Percentiles rank a stretch among this genome's conserved stretches.
Evolutionary conservation across 2,329 filamentous ascomycete genomes (phyloP).

Genomic region (Alternaria solani): DNA sequence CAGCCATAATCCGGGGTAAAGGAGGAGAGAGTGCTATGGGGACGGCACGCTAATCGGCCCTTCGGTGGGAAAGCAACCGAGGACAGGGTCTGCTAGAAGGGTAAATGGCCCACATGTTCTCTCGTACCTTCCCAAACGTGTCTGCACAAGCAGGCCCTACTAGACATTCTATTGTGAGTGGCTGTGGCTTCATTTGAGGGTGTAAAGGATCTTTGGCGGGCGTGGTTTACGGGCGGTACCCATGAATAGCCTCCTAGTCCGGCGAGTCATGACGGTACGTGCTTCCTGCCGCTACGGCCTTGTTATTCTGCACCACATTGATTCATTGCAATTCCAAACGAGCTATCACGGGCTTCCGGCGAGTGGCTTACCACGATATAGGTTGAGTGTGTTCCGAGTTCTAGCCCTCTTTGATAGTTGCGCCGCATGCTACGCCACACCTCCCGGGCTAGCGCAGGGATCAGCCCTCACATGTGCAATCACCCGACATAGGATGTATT

Average conservation of each 20-base stretch:
- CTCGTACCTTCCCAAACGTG: neutral
- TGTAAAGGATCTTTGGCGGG: neutral
- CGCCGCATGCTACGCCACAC: neutral
- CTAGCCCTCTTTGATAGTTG: neutral
- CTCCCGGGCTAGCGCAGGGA: neutral
- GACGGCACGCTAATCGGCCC: constrained; percentile 16
- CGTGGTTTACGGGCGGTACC: neutral
- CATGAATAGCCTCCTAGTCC: neutral
- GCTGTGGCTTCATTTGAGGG: neutral
- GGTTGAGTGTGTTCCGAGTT: neutral
- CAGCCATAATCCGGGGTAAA: constrained; percentile 25
- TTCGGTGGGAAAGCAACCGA: constrained; percentile 30
- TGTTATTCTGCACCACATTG: neutral
- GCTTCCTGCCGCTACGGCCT: neutral
- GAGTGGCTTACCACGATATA: neutral
- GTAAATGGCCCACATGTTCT: neutral
- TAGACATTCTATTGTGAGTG: neutral
- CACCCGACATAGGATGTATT: neutral
- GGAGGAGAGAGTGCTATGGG: constrained; percentile 20
- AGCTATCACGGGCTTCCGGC: neutral
- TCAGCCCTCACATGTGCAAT: neutral
- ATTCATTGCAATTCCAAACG: neutral
- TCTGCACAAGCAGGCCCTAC: neutral
- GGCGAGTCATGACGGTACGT: neutral
- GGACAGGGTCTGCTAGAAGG: neutral